phyloP scores from a whole-genome alignment of 345 rosid genomes.

The Brassica napus region DNA sequence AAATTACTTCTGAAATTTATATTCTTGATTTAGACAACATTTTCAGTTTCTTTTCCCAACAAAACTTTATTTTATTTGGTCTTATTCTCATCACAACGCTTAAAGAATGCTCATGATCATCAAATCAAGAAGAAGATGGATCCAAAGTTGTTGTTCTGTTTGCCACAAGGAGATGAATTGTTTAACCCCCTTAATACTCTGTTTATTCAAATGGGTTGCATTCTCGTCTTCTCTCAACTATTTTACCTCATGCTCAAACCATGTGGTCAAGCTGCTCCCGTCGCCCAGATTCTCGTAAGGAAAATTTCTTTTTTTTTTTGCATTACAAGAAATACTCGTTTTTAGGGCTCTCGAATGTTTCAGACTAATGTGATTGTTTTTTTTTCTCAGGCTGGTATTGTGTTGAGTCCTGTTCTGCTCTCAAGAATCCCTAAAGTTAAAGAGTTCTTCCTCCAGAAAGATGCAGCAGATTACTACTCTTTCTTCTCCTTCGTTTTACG shows the following conservation, averaged over 20 bases:
- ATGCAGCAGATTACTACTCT: constrained; percentile 55
- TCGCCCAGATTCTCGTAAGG: constrained; percentile 76
- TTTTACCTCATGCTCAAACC: constrained; percentile 78
- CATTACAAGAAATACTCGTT: neutral
- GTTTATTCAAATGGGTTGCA: constrained; percentile 64
- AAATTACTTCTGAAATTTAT: neutral
- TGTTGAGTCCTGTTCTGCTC: constrained; percentile 63
- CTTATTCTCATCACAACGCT: constrained; percentile 5
- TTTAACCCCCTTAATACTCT: constrained; percentile 72
- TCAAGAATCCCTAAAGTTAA: constrained; percentile 50
- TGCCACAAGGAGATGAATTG: constrained; percentile 39
- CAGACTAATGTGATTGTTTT: neutral
- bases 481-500: constrained; percentile 53
- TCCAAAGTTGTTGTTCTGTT: constrained; percentile 40
- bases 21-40: constrained; percentile 21
- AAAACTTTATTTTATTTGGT: neutral
- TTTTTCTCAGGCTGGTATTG: constrained; percentile 70
- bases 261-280: constrained; percentile 77
- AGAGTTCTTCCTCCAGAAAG: constrained; percentile 55
- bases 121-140: constrained; percentile 39
- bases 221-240: constrained; percentile 83
- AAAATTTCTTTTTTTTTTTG: neutral
- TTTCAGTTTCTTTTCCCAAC: constrained; percentile 12
- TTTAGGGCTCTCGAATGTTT: constrained; percentile 34
- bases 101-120: constrained; percentile 40